A percentile compares a stretch with the other conserved stretches of the same genome.
Conservation (phyloP, 805 yeast genomes). For the Citeromyces nyonsensis region DNA sequence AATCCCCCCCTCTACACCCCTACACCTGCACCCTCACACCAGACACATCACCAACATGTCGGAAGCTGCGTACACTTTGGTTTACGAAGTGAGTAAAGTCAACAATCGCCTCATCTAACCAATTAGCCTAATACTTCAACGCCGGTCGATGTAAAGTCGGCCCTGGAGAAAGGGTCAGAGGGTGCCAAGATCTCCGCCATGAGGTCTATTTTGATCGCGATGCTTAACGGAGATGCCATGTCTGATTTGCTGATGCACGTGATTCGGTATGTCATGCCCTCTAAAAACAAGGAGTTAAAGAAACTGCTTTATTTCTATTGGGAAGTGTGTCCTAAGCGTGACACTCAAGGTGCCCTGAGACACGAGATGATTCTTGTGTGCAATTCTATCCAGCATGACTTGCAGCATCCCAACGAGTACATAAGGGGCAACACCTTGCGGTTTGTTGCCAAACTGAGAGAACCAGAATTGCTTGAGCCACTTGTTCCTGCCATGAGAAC, state of each 20-base stretch:
- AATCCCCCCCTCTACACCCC: no score
- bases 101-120: no score
- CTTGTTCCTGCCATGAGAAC: constrained; percentile 84
- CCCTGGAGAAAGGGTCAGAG: constrained; percentile 81
- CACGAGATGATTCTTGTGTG: constrained; percentile 98
- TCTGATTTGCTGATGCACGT: constrained; percentile 93
- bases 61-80: constrained; percentile 54
- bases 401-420: constrained; percentile 96
- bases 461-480: constrained; percentile 89
- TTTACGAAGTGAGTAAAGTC: constrained; percentile 34
- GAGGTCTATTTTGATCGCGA: constrained; percentile 73
- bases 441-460: constrained; percentile 79
- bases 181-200: constrained; percentile 79
- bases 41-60: constrained; percentile 1
- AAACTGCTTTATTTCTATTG: constrained; percentile 89
- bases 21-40: no score
- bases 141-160: constrained; percentile 44
- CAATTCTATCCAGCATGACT: constrained; percentile 92
- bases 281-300: constrained; percentile 79
- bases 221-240: constrained; percentile 86
- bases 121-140: neutral
- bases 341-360: constrained; percentile 77
- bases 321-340: constrained; percentile 94
- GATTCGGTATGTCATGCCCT: constrained; percentile 95
- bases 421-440: constrained; percentile 92